These are phyloP conservation scores for Cryoendolithus antarcticus DNA, from an alignment of 2,329 filamentous ascomycete genomes.

Conservation along the genomic window DNA sequence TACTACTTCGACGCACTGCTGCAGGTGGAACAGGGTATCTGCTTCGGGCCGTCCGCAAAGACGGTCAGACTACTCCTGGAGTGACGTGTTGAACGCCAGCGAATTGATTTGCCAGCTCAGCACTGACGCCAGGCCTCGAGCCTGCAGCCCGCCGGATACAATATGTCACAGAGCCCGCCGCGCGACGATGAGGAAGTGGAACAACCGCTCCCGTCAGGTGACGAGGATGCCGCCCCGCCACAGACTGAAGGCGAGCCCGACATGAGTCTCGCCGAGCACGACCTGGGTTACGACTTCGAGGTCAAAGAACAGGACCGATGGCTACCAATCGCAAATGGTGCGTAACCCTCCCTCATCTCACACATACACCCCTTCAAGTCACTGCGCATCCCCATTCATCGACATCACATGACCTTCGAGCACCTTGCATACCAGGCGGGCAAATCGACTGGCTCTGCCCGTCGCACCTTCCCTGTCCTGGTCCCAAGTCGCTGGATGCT, in stretches of 20 bases:
- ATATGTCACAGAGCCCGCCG: slow-evolving; percentile 76
- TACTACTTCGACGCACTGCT: slow-evolving; percentile 79
- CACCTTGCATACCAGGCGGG: slow-evolving; percentile 14
- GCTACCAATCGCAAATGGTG: slow-evolving; percentile 99
- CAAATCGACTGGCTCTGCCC: slow-evolving; percentile 4
- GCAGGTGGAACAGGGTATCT: slow-evolving; percentile 30
- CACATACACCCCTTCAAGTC: slow-evolving; percentile 2
- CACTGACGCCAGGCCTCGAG: slow-evolving; percentile 8
- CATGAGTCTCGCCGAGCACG: slow-evolving; percentile 18
- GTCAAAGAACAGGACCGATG: slow-evolving; percentile 99
- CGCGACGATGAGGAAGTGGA: slow-evolving; percentile 81
- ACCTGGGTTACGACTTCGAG: slow-evolving; percentile 79
- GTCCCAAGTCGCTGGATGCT: no score
- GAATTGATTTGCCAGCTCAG: slow-evolving; percentile 14
- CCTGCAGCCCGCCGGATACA: slow-evolving; percentile 42
- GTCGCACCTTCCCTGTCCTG: slow-evolving; percentile 1
- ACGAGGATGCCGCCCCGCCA: slow-evolving; percentile 69
- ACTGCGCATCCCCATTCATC: slow-evolving; percentile 1
- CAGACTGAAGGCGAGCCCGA: slow-evolving; percentile 11
- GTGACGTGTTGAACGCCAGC: slow-evolving; percentile 20
- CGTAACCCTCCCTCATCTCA: slow-evolving; percentile 35
- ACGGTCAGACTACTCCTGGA: slow-evolving; percentile 6
- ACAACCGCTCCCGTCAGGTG: slow-evolving; percentile 53
- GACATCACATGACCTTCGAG: slow-evolving; percentile 9
- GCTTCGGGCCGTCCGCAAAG: slow-evolving; percentile 7